Base-by-base conservation (phyloP, 495 filamentous ascomycete genomes). In the Aspergillus coremiiformis region DNA sequence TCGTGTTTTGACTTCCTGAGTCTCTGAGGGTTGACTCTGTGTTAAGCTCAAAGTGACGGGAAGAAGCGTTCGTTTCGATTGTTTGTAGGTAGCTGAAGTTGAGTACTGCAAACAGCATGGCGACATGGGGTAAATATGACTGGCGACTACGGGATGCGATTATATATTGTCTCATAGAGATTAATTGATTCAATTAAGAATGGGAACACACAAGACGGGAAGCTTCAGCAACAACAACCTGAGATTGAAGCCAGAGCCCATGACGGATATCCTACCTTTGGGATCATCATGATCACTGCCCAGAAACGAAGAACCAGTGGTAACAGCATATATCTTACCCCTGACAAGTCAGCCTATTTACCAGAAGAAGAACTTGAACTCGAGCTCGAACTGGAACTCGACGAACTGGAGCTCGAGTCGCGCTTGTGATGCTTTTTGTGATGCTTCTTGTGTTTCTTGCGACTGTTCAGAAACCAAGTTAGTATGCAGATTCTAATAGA, bases 361-460 rank as follows among this genome's bases (percentile, higher is more conserved):
- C 62, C 53, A 35, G 35, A 50, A 24, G 47, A 64, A 20, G 50
- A 54, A 22, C 44, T 49, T 2, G 57, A 60, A 21, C 62, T 61
- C 3, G 55, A 59, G 27, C 63, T 67, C 8, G 62, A 66, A 41
- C 66, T 64, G 17, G 60, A 64, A 21, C 56, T 47, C 14, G 54
- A 59, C 15, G 63, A 67, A 47, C 63, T 66, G 0, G 63, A 69
- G 32, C 61, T 67, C 9, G 54, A 58, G 27, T 51, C 42, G 27
- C 61, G 58, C 50, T 63, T 65, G 53, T 64, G 58, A 10, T 63
- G 44, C 33, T 68, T 56, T 42, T 65, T 59, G 4, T 27, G 24
- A 8, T 71, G 44, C 41, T 63, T 68, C 53, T 64, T 65, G 24
- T 67, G 61, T 48, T 67, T 66, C 52, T 63, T 64, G 50, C 54